phyloP scores from a whole-genome alignment of 495 filamentous ascomycete genomes.

The Penicillium cosmopolitanum region DNA sequence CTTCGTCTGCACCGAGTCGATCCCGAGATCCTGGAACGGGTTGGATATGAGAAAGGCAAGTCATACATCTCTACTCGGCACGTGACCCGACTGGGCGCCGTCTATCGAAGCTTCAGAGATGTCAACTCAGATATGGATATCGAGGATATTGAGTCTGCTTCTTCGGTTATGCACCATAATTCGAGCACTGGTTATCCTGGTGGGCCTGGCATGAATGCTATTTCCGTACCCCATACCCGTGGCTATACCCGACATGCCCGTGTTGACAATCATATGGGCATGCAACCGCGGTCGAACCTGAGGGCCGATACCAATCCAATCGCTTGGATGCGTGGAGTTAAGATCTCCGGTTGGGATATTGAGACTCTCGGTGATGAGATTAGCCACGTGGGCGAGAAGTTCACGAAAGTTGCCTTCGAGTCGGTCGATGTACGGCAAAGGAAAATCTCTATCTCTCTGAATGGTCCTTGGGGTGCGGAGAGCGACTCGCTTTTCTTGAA shows the following conservation, averaged over 20 bases:
- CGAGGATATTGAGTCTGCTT: constrained; percentile 37
- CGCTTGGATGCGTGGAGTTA: constrained; percentile 92
- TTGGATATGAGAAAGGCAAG: constrained; percentile 77
- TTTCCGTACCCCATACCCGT: constrained; percentile 47
- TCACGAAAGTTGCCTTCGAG: constrained; percentile 84
- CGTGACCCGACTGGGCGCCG: constrained; percentile 78
- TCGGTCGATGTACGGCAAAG: constrained; percentile 79
- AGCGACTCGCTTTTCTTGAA: constrained; percentile 74
- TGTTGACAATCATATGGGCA: constrained; percentile 59
- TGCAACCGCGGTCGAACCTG: constrained; percentile 62
- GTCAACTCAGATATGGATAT: constrained; percentile 41
- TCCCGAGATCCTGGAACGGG: constrained; percentile 61
- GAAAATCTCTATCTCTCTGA: constrained; percentile 72
- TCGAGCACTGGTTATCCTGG: constrained; percentile 30
- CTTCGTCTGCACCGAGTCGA: constrained; percentile 79
- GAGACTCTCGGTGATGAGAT: constrained; percentile 89
- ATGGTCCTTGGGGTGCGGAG: constrained; percentile 84
- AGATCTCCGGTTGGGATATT: constrained; percentile 76
- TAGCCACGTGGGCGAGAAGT: constrained; percentile 77
- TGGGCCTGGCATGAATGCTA: constrained; percentile 54
- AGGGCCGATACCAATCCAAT: constrained; percentile 74
- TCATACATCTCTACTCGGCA: constrained; percentile 66
- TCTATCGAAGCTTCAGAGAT: constrained; percentile 85
- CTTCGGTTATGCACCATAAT: constrained; percentile 33
- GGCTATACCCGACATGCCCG: constrained; percentile 48